Base-by-base conservation (phyloP, 495 filamentous ascomycete species). In the Tuber microsphaerosporum region DNA sequence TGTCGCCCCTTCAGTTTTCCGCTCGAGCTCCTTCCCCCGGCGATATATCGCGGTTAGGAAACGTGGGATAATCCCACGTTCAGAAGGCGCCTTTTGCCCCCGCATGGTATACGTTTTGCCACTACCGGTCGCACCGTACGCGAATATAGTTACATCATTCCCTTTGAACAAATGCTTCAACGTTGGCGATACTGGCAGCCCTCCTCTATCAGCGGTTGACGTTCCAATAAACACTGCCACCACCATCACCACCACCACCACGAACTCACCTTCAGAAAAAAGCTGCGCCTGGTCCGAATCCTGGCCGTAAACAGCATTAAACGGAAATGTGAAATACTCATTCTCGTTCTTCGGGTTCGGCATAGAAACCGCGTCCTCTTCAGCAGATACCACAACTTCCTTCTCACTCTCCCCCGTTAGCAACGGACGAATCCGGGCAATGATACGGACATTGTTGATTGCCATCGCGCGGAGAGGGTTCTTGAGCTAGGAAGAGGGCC, bases 101-200 rank as follows among this genome's bases (percentile, higher is more conserved):
- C 95, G 90, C 95, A 99, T 99, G 2, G 95, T 99, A 85, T 97
- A 93, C 71, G 95, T 99, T 84, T 99, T 99, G 37, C 95, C 95
- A 0, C 93, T 97, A 37, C 95, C 95, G 1, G 95, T 98, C 34
- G 94, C 92, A 56, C 95, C 95, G 81, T 99, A 97, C 56, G 95
- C 94, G 82, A 99, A 99, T 71, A 98, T 88, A 2, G 94, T 97
- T 41, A 97, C 90, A 84, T 99, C 95, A 78, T 93, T 90, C 72
- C 95, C 95, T 83, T 93, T 91, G 86, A 99, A 97, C 8, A 99
- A 89, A 74, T 97, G 91, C 80, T 97, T 97, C 46, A 97, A 86
- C 48, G 92, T 91, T 0, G 91, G 90, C 6, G 89, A 84, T n/a
- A 93, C 90, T 92, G 74, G 71, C 43, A 39, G 71, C 42, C 70